Evolutionary conservation across 495 filamentous ascomycete species (phyloP), one percentile per base, ranked within the genome.

Genomic region (Gamarada debralockiae): DNA sequence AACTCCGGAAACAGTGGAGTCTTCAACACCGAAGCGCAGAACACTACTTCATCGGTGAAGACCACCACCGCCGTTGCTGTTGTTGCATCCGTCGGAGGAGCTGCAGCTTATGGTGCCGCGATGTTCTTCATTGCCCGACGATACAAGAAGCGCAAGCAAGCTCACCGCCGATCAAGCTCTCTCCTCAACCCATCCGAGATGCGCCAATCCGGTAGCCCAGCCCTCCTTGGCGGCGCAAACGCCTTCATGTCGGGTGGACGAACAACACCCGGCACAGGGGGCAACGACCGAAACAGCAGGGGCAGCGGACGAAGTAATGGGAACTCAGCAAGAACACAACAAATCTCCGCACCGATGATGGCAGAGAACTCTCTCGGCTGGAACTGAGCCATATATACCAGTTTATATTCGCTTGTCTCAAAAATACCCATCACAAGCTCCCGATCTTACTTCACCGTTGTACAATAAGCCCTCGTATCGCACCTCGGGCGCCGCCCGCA

Each of bases 311-410:
- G 85, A 56, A 87, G 83, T 62, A 80, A 78, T 20, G 84, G 84
- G 67, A 81, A 81, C 76, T 89, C 87, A 65, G 85, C 85, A 44
- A 74, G 85, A 59, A 83, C 82, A 44, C 70, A 78, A 56, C 77
- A 79, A 65, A 90, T 90, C 58, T 87, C 84, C 37, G 83, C 81
- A 45, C 93, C 93, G 3, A 88, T 98, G 53, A 95, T 92, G 77
- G 89, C 92, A 37, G 93, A 96, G 76, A 98, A 98, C 74, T 96
- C 90, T 47, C 81, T 98, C 56, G 93, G 93, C 57, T 98, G 93
- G 93, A 97, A 96, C 74, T 98, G 80, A 80, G 71, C 48, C 21
- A 20, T 25, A 40, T 48, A 2, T 56, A 53, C 24, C 36, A 47
- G 50, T 45, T 36, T 22, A 42, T 37, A 40, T 42, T 54, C 42